Evolutionary conservation across 352 stramenopile genomes (phyloP), one percentile per base, ranked within the genome.

Genomic region (Pythium grandisporangium): DNA sequence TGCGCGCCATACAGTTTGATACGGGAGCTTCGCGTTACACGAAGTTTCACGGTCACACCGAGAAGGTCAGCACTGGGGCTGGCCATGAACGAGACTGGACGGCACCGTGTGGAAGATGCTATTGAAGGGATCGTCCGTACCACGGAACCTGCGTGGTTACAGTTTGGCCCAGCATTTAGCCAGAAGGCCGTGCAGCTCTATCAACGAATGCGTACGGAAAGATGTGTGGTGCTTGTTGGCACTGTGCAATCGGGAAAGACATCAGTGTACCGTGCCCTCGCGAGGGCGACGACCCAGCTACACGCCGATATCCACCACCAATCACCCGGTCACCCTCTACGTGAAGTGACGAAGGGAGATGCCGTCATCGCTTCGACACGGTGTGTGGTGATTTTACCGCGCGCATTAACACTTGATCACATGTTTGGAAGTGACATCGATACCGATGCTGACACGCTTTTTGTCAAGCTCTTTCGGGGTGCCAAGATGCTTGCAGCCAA

Each of bases 181-280:
- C 38, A 23, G 4, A 86, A 84, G 51, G 32, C 48, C 2, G 17
- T 76, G 2, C 68, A 84, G 23, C 43, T 89, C 10, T 46, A 79
- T 7, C 51, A 79, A 19, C 37, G 40, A 2, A 50, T 85, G 33
- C 38, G 41, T 23, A 36, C 34, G 1, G 30, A 62, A 13, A 51
- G 55, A 10, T 37, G 34, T 3, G 64, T 72, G 2, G 47, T 80
- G 5, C 22, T 89, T 11, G 57, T 64, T 4, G 76, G 73, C 0
- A 53, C 58, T 4, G 14, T 63, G 5, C 61, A 72, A 17, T 54
- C 48, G 4, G 76, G 76, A 1, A 89, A 89, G 40, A 84, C 72
- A 0, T 56, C 58, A 17, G 16, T 84, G 3, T 84, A 79, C 27
- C 22, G n/a, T 14, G 50, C 60, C 0, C 39, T 85, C 6, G 62